Base-by-base conservation (phyloP, 2,329 filamentous ascomycete genomes). In the Cercospora canescens region DNA sequence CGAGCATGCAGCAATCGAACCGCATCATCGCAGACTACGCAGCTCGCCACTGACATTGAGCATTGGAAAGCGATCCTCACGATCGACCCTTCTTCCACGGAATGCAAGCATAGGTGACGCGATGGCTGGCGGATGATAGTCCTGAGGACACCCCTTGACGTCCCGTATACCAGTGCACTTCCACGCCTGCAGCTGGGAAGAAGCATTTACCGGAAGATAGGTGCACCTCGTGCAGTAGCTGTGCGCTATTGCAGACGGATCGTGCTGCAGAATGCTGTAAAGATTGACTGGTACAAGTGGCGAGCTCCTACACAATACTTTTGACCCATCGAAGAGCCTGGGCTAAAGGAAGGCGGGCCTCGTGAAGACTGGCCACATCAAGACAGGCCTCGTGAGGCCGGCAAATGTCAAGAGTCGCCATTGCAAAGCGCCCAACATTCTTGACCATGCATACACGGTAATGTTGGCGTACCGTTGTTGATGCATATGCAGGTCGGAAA, bases 101-200 rank as follows among this genome's bases (percentile, higher is more conserved):
- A n/a, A n/a, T n/a, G n/a, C n/a, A n/a, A n/a, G n/a, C n/a, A n/a
- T n/a, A n/a, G n/a, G n/a, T n/a, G n/a, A n/a, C n/a, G n/a, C n/a
- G 45, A 37, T 54, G 59, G 30, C 59, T 50, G 30, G 41, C 26
- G 39, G 6, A 26, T 62, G 59, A 62, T 24, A 62, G 45, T 37
- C 21, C 28, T 62, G 59, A 45, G 54, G 59, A 52, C 59, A 54
- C 2, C 30, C 59, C 45, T 24, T 62, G 54, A 45, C 45, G 28
- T 54, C 16, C 45, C 7, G 24, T n/a, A n/a, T 7, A n/a, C 28
- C n/a, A 18, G 14, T n/a, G 37, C 24, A 7, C n/a, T 30, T n/a
- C 12, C n/a, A 34, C 11, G 16, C 24, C n/a, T 28, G 52, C 24
- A 41, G 39, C n/a, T 32, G 41, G 30, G 41, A 35, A n/a, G 34